Evolutionary conservation across 306 rosid species (phyloP), one percentile per base, ranked within the genome.

Genomic region (Cicer bijugum): DNA sequence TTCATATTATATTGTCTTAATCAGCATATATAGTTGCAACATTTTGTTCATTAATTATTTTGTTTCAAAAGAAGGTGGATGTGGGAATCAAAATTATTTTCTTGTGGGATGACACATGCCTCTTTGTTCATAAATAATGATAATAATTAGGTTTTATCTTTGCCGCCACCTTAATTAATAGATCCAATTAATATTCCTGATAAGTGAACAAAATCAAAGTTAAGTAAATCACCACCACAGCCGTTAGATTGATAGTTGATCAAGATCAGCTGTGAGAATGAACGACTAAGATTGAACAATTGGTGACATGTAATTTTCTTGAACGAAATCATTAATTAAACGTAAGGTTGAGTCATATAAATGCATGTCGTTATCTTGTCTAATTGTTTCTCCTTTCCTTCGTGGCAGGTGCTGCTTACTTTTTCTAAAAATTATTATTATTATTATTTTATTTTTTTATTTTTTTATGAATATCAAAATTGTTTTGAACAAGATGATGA

Each of bases 291-390:
- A 75, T 82, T 60, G 57, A 42, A 8, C 2, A 38, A 8, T 5
- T 10, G 74, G 64, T 75, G 61, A 43, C 23, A 50, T 33, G 81
- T 59, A 66, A 65, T 81, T 71, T 72, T 73, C 71, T 75, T 9
- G 23, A 37, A 77, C 17, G 75, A 45, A 72, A 80, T 51, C 17
- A 80, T 70, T 2, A 75, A 64, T 17, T 6, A 53, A 72, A 79
- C 84, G 69, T 79, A 65, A 65, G 15, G 3, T 35, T 63, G 67
- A 65, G 69, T 56, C 65, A 65, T 71, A 10, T 8, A 33, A 4
- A 10, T 12, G 11, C 72, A 66, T 65, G 76, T 50, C 73, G 64
- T 1, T 10, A 12, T 58, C 61, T 46, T 12, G 46, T 53, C 51
- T 19, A 6, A 19, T 43, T 69, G 12, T 47, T 44, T 69, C 16